Percentiles rank a stretch among this genome's conserved stretches.
Evolutionary conservation across 1,139 yeast species (phyloP).

Genomic region (Suhomyces wounanorum): DNA sequence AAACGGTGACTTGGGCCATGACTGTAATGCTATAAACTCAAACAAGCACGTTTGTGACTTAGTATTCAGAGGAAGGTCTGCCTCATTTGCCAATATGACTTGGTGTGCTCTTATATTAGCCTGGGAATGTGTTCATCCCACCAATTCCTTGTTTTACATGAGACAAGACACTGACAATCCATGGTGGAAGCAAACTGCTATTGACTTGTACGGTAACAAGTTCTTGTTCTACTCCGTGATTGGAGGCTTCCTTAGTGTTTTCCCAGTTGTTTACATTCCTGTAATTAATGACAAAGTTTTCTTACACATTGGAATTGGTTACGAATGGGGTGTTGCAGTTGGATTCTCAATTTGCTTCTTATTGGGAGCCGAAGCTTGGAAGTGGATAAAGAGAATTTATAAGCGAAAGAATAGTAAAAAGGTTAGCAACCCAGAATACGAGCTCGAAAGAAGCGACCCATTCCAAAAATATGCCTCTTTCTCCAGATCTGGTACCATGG

Average conservation of each 20-base stretch:
- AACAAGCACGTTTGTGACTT: slow-evolving; percentile 20
- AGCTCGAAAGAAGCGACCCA: slow-evolving; percentile 30
- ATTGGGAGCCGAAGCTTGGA: slow-evolving; percentile 29
- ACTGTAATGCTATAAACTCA: slow-evolving; percentile 26
- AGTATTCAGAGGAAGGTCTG: slow-evolving; percentile 30
- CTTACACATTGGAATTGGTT: slow-evolving; percentile 28
- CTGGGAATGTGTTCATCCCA: slow-evolving; percentile 32
- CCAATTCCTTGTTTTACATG: slow-evolving; percentile 28
- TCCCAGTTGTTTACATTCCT: slow-evolving; percentile 33
- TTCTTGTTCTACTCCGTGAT: slow-evolving; percentile 30
- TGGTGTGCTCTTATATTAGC: slow-evolving; percentile 35
- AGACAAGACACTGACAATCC: slow-evolving; percentile 28
- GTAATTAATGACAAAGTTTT: slow-evolving; percentile 32
- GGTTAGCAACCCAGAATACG: slow-evolving; percentile 28
- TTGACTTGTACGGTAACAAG: slow-evolving; percentile 28
- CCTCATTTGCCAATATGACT: slow-evolving; percentile 30
- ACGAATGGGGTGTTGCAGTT: slow-evolving; percentile 31
- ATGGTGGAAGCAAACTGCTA: slow-evolving; percentile 30
- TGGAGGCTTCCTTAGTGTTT: slow-evolving; percentile 28
- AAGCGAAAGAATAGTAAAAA: slow-evolving; percentile 20
- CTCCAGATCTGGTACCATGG: slow-evolving; percentile 28
- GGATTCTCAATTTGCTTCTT: slow-evolving; percentile 25
- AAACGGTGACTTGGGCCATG: slow-evolving; percentile 32
- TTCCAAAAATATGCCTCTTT: slow-evolving; percentile 30
- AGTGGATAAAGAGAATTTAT: slow-evolving; percentile 27